Evolutionary conservation across 2,329 filamentous ascomycete species (phyloP), one percentile per base, ranked within the genome.

Genomic region (Metarhizium brunneum): DNA sequence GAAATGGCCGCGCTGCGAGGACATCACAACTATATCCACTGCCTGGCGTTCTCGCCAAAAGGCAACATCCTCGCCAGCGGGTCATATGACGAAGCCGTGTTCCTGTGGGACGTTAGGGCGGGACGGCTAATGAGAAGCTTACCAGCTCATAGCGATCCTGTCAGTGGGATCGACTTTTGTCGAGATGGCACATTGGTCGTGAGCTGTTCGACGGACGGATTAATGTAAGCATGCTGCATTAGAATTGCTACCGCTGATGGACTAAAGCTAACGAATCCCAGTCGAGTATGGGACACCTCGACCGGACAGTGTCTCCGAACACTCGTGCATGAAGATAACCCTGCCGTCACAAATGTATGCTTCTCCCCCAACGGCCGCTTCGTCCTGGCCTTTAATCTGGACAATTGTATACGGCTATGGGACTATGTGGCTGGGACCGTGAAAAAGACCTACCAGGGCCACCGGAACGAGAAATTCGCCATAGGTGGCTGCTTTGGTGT

Each of bases 371-470:
- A 99, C 66, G 92, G 94, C 18, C 91, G 89, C 60, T 96, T 88
- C 67, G 87, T 99, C 54, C 81, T 97, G 2, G 92, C 94, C 13
- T 96, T 88, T 71, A 96, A 90, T 60, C 80, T 96, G 61, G 94
- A 99, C 74, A 88, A 86, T 58, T 92, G 88, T 67, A 82, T 99
- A 50, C 85, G 94, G 2, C 76, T 99, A 25, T 99, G 94, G 94
- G 89, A 96, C 69, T 99, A 97, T 68, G 87, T 95, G 8, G 84
- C 90, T 42, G 92, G 92, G 7, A 84, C 85, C 32, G 94, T 94
- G 63, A 87, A 96, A 65, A 99, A 99, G 78, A 99, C 94, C 14
- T 99, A 97, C 71, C 91, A 96, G 68, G 94, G 94, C 0, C 94
- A 97, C 66, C 74, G 76, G 54, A 99, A 99, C 69, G 79, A 83